Conservation (phyloP, 441 rosid genomes). For the Eutrema salsugineum region DNA sequence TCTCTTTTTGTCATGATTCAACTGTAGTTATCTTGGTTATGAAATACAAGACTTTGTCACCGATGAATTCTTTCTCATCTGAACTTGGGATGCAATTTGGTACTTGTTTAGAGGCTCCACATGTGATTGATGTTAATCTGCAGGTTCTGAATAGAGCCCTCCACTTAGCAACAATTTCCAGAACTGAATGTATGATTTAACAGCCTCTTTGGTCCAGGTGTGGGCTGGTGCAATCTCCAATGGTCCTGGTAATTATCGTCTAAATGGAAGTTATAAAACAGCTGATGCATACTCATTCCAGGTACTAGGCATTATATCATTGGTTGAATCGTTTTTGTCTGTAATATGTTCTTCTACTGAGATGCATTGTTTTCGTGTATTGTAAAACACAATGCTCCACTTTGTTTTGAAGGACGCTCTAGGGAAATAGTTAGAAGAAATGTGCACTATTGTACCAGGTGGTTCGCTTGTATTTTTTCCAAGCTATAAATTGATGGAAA, state of each 20-base stretch:
- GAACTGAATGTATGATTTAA: constrained; percentile 14
- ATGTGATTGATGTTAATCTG: constrained; percentile 73
- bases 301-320: constrained; percentile 39
- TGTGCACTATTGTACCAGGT: constrained; percentile 76
- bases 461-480: constrained; percentile 94
- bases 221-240: constrained; percentile 70
- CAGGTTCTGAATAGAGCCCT: constrained; percentile 50
- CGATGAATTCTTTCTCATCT: constrained; percentile 87
- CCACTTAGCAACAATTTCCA: constrained; percentile 15
- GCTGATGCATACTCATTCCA: constrained; percentile 78
- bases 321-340: not conserved
- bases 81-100: constrained; percentile 94
- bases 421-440: constrained; percentile 82
- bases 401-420: constrained; percentile 66
- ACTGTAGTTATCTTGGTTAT: constrained; percentile 18
- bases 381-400: not conserved
- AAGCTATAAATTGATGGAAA: constrained; percentile 95
- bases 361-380: not conserved
- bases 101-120: constrained; percentile 94
- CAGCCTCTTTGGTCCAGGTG: constrained; percentile 48
- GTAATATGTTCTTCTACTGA: not conserved
- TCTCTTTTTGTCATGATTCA: constrained; percentile 16
- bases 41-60: constrained; percentile 74
- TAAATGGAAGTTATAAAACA: constrained; percentile 87
- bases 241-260: constrained; percentile 65